Percentiles rank a stretch among this genome's conserved stretches.
Conservation (phyloP, 768 basidiomycete genomes). For the Guyanaporus albipodus region DNA sequence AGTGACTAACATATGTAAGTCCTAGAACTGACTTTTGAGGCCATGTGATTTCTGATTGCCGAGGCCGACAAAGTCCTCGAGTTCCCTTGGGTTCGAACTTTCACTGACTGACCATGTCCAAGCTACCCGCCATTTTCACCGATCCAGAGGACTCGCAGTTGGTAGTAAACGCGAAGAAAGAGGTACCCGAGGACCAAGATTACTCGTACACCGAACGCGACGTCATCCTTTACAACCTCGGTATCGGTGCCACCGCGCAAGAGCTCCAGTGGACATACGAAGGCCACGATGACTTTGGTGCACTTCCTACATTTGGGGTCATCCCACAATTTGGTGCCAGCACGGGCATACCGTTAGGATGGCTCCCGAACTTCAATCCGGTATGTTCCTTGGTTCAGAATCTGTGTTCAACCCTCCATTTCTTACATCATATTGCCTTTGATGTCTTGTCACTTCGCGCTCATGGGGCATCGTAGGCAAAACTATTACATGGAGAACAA, state of each 20-base stretch:
- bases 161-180: slow-evolving; percentile 78
- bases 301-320: slow-evolving; percentile 93
- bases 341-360: slow-evolving; percentile 66
- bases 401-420: not conserved
- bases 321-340: slow-evolving; percentile 85
- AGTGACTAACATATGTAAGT: no score
- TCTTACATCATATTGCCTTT: no score
- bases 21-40: no score
- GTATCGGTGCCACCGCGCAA: slow-evolving; percentile 88
- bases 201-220: slow-evolving; percentile 86
- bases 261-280: slow-evolving; percentile 93
- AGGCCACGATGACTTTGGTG: slow-evolving; percentile 78
- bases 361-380: slow-evolving; percentile 93
- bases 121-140: slow-evolving; percentile 50
- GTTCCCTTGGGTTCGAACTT: not conserved
- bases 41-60: not conserved
- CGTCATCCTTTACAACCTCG: slow-evolving; percentile 92
- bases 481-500: slow-evolving; percentile 97
- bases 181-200: slow-evolving; percentile 46
- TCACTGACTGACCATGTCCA: slow-evolving; percentile 25
- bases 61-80: no score
- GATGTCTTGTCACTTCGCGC: not conserved
- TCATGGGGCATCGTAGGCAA: slow-evolving; percentile 52
- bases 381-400: slow-evolving; percentile 41
- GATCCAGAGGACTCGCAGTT: slow-evolving; percentile 82